A percentile compares a stretch with the other conserved stretches of the same genome.
Evolutionary conservation across 1,284 basidiomycete genomes (phyloP).

Genomic region (Cronartium quercuum): DNA sequence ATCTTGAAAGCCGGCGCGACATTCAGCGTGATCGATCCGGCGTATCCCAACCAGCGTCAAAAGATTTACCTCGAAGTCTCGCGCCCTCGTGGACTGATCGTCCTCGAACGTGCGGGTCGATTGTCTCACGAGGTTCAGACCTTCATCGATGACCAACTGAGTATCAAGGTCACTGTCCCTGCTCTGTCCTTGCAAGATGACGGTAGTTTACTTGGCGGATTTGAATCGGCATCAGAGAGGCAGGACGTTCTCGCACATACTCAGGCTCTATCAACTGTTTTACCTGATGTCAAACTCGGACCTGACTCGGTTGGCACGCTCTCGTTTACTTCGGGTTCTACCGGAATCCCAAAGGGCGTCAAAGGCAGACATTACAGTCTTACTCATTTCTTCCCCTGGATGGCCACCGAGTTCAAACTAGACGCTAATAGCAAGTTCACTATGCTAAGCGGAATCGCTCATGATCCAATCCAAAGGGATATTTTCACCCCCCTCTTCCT

Average conservation of each 20-base stretch:
- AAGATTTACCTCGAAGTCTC: conserved; percentile 94
- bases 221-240: conserved; percentile 40
- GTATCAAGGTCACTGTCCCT: conserved; percentile 87
- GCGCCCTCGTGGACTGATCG: conserved; percentile 82
- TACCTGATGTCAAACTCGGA: conserved; percentile 77
- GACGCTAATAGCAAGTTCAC: conserved; percentile 77
- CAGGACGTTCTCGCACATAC: conserved; percentile 49
- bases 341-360: conserved; percentile 97
- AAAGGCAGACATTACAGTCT: conserved; percentile 89
- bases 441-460: conserved; percentile 98
- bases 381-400: conserved; percentile 99
- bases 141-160: conserved; percentile 72
- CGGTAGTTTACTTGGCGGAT: conserved; percentile 65
- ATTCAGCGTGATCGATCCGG: conserved; percentile 97
- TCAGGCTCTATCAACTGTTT: conserved; percentile 45
- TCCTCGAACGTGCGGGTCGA: conserved; percentile 82
- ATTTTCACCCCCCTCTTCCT: conserved; percentile 99
- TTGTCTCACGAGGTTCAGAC: conserved; percentile 77
- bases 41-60: conserved; percentile 89
- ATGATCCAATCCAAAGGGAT: conserved; percentile 98
- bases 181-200: conserved; percentile 68
- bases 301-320: conserved; percentile 93
- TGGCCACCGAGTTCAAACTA: conserved; percentile 82
- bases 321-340: conserved; percentile 95
- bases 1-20: conserved; percentile 94